phyloP scores from a whole-genome alignment of 306 rosid species.

The Vigna mungo region DNA sequence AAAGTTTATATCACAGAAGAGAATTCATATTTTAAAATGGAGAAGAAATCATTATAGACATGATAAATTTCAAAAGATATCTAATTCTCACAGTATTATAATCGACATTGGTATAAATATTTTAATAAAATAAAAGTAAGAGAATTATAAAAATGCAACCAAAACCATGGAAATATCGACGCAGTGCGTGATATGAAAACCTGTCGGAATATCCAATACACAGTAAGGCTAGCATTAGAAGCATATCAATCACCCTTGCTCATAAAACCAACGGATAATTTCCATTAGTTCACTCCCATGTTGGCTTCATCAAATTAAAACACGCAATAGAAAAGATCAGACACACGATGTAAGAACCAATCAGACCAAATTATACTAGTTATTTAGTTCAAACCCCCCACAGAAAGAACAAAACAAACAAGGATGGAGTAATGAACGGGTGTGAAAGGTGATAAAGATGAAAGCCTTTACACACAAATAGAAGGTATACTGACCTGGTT shows the following conservation, averaged over 20 bases:
- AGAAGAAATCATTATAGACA: neutral
- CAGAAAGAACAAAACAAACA: neutral
- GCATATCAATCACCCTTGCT: neutral
- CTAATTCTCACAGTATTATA: neutral
- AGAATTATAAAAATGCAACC: too few relatives aligned
- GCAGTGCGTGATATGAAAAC: neutral
- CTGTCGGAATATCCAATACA: neutral
- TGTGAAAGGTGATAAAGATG: neutral
- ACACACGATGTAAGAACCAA: neutral
- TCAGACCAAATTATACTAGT: neutral
- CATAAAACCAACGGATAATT: conserved; percentile 1
- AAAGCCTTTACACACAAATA: conserved; percentile 18
- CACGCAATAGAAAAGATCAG: neutral
- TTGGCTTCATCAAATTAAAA: neutral
- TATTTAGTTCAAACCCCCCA: neutral
- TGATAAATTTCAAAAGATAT: neutral
- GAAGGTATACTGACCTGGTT: conserved; percentile 53
- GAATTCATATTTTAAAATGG: neutral
- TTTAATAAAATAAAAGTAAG: neutral
- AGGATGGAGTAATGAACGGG: neutral
- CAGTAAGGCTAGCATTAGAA: neutral
- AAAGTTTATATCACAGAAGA: neutral
- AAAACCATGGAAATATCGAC: neutral
- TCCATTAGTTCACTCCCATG: neutral
- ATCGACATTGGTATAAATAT: neutral